Evolutionary conservation across 2,329 filamentous ascomycete species (phyloP).

Genomic region (Paecilomyces variotii): DNA sequence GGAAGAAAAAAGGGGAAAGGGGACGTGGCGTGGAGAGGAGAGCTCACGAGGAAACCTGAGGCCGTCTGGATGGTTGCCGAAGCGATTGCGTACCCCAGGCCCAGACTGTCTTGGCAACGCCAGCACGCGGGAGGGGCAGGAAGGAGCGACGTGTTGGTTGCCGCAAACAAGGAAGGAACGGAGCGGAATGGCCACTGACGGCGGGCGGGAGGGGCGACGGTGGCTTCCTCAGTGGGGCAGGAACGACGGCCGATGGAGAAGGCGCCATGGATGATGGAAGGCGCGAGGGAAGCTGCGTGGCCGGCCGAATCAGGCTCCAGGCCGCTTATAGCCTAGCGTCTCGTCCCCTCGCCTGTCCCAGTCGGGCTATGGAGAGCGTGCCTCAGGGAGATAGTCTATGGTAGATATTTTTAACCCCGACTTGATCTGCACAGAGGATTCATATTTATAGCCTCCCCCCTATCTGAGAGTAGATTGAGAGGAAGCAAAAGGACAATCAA

Average conservation of each 20-base stretch:
- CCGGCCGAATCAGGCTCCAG: neutral
- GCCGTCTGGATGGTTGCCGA: neutral
- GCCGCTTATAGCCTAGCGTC: neutral
- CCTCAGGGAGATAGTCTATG: neutral
- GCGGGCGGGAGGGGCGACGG: neutral
- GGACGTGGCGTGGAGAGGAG: neutral
- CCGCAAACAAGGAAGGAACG: neutral
- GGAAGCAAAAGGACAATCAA: neutral
- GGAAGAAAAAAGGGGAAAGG: neutral
- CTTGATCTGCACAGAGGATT: neutral
- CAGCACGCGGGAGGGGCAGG: neutral
- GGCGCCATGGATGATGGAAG: neutral
- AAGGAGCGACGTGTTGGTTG: neutral
- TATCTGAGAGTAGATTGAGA: neutral
- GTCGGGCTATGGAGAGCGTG: neutral
- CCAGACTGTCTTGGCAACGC: neutral
- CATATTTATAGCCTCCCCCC: neutral
- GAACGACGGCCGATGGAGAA: neutral
- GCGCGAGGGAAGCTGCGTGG: neutral
- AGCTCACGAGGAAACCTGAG: neutral
- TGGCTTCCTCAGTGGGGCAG: neutral
- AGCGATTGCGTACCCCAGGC: conserved; percentile 1
- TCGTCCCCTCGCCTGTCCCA: neutral
- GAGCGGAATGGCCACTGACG: neutral
- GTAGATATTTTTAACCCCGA: neutral